Percentiles rank a stretch among this genome's conserved stretches.
Conservation (phyloP, 768 basidiomycete genomes). For the Termitomyces sp. region DNA sequence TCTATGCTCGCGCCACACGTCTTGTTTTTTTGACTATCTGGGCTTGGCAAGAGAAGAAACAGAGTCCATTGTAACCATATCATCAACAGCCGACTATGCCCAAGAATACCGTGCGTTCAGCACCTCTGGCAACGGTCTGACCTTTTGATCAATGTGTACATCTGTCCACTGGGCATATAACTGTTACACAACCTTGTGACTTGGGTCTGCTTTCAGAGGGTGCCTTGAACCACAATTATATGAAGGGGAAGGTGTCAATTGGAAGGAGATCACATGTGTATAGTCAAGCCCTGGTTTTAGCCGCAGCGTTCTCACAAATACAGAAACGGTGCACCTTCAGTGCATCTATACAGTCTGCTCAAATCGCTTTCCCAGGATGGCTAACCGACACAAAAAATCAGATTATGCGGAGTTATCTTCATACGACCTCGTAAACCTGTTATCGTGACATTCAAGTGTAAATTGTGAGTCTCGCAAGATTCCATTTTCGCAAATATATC, state of each 20-base stretch:
- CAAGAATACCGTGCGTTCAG: background rate
- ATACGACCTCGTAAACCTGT: background rate
- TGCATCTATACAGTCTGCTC: background rate
- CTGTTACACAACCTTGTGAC: background rate
- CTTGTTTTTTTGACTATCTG: background rate
- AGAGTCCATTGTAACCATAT: background rate
- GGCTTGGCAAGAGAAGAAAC: background rate
- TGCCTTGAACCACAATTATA: background rate
- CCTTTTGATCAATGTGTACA: background rate
- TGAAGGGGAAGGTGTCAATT: background rate
- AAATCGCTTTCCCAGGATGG: constrained; percentile 2
- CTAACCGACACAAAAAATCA: background rate
- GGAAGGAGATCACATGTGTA: background rate
- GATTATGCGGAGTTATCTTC: background rate
- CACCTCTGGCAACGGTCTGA: background rate
- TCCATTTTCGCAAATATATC: background rate
- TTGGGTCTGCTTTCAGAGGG: background rate
- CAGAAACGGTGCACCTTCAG: background rate
- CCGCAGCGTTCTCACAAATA: background rate
- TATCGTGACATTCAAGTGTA: background rate
- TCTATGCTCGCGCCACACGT: background rate
- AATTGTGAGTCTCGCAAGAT: background rate
- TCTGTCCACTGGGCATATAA: background rate
- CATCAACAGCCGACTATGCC: background rate
- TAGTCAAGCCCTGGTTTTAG: background rate